Conservation (phyloP, 2,329 filamentous ascomycete species). For the Fusarium chlamydosporum region DNA sequence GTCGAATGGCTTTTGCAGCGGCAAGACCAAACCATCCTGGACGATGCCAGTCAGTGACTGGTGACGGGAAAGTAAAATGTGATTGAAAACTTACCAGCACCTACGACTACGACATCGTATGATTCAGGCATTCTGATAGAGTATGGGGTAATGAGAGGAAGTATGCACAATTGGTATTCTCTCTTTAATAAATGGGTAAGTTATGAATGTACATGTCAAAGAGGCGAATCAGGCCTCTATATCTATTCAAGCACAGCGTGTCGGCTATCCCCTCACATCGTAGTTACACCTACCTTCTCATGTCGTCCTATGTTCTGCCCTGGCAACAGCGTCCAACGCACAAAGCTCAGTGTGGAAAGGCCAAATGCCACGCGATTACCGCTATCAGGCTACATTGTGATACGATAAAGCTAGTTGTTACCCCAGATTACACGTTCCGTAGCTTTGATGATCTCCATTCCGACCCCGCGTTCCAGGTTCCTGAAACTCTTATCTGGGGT, state of each 20-base stretch:
- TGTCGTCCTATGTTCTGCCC: neutral
- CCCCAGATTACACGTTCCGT: conserved; percentile 36
- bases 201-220: neutral
- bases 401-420: conserved; percentile 23
- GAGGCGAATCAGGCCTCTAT: conserved; percentile 24
- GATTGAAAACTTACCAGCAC: conserved; percentile 37
- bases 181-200: neutral
- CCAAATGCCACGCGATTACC: neutral
- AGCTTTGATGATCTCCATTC: neutral
- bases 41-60: neutral
- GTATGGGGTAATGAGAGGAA: neutral
- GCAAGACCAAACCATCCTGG: conserved; percentile 66
- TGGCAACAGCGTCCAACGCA: neutral
- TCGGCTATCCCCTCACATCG: conserved; percentile 9
- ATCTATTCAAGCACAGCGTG: conserved; percentile 1
- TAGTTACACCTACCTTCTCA: too few relatives aligned
- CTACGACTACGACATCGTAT: conserved; percentile 48
- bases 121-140: conserved; percentile 18
- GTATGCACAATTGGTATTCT: neutral
- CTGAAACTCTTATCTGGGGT: conserved; percentile 2
- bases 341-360: neutral
- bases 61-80: fast-evolving
- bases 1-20: conserved; percentile 65
- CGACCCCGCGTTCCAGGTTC: conserved; percentile 7
- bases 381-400: neutral